Evolutionary conservation across 2,329 filamentous ascomycete genomes (phyloP), one percentile per base, ranked within the genome.

Genomic region (Talaromyces marneffei): DNA sequence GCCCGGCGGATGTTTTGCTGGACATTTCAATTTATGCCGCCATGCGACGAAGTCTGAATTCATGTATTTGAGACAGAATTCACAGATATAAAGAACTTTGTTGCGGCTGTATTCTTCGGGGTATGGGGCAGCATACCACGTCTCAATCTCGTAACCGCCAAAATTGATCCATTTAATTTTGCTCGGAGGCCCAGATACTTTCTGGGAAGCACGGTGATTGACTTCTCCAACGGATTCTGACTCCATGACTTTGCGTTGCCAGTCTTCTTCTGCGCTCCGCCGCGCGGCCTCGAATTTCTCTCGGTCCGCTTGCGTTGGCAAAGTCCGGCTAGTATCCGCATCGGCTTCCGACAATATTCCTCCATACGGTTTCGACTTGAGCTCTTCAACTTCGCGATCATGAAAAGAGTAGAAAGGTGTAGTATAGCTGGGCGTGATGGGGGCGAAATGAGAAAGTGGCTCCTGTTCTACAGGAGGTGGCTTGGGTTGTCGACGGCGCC

Each of bases 151-250:
- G 82, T 89, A 95, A 57, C 92, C 91, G 50, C 94, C 94, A 77
- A 99, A 97, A 70, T 96, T 94, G 78, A 99, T 96, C 77, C 92
- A 97, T 75, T 97, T 95, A 73, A 99, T 97, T 77, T 97, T 94
- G 74, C 92, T 97, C 4, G 91, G 90, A 29, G 91, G 91, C 0
- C 90, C 91, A n/a, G 87, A 86, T 3, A 88, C 80, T 71, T 96
- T 96, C 67, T 87, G 86, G 18, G 85, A 79, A 70, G 86, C 88
- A 68, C 86, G 87, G 23, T 82, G 77, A 14, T 85, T 84, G 16
- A 82, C 79, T 48, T 86, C 85, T n/a, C 80, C 78, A 63, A 85
- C 86, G 29, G 84, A 84, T 66, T 92, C 87, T 70, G 81, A 68
- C 77, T 81, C 65, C 79, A 86, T 74, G 23, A 83, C 79, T 67